Evolutionary conservation across 2,329 filamentous ascomycete genomes (phyloP).

Genomic region (Cladosporium cucumerinum): DNA sequence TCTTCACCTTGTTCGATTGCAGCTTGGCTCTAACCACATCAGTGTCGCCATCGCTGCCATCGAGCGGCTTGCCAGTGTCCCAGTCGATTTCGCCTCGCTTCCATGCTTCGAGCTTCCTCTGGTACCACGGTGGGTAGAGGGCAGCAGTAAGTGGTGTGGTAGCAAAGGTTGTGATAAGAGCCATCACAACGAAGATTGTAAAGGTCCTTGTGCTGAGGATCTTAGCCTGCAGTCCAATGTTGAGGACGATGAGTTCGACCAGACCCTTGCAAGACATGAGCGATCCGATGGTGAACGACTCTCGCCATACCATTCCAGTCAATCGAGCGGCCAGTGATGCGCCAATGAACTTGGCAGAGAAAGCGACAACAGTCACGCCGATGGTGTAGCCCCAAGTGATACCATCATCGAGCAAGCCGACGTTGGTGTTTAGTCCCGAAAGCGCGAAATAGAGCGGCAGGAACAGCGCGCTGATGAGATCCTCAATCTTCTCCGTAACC

Average conservation of each 20-base stretch:
- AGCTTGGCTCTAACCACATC: constrained; percentile 49
- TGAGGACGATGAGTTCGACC: constrained; percentile 90
- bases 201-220: constrained; percentile 80
- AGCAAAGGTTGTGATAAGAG: constrained; percentile 76
- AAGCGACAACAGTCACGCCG: constrained; percentile 76
- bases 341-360: constrained; percentile 79
- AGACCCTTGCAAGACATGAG: constrained; percentile 97
- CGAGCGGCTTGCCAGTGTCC: constrained; percentile 59
- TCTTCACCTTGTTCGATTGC: constrained; percentile 53
- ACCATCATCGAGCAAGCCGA: constrained; percentile 77
- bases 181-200: constrained; percentile 95
- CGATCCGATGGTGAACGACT: constrained; percentile 81
- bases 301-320: constrained; percentile 81
- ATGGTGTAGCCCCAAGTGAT: constrained; percentile 88
- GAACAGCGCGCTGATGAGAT: constrained; percentile 79
- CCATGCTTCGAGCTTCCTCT: constrained; percentile 69
- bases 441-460: constrained; percentile 90
- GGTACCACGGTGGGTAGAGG: constrained; percentile 76
- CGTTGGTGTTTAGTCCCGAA: constrained; percentile 82
- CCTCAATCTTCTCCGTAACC: constrained; percentile 89
- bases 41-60: constrained; percentile 31
- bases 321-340: constrained; percentile 73
- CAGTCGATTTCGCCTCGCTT: constrained; percentile 87
- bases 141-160: constrained; percentile 73
- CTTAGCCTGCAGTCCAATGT: constrained; percentile 77